Conservation (phyloP, 306 rosid species). For the Prunus padus region DNA sequence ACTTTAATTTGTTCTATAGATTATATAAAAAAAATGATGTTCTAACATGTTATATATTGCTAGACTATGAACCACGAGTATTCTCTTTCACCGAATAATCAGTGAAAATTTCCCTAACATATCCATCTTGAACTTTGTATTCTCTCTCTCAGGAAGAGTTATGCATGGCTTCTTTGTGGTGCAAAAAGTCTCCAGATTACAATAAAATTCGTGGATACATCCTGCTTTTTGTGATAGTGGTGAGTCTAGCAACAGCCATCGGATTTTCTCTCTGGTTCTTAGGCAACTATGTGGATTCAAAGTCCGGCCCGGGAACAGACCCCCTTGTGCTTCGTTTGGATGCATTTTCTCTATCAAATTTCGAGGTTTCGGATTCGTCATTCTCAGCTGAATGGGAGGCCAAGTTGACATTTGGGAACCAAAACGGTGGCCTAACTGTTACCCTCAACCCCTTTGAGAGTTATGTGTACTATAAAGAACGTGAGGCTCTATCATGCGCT, state of each 20-base stretch:
- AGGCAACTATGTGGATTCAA: constrained; percentile 34
- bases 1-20: too few species aligned
- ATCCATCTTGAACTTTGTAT: background rate
- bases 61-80: background rate
- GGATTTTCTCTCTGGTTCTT: constrained; percentile 20
- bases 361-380: constrained; percentile 16
- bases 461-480: constrained; percentile 34
- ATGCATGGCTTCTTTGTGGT: constrained; percentile 25
- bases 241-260: constrained; percentile 13
- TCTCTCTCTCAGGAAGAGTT: background rate
- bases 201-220: constrained; percentile 19
- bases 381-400: constrained; percentile 33
- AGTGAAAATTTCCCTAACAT: background rate
- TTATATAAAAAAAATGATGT: too few species aligned
- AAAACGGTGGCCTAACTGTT: constrained; percentile 35
- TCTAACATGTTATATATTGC: background rate
- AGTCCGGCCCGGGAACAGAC: constrained; percentile 33
- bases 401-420: constrained; percentile 31
- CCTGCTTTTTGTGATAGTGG: constrained; percentile 19
- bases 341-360: constrained; percentile 19
- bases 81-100: background rate
- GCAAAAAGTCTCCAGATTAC: constrained; percentile 9
- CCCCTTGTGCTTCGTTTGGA: constrained; percentile 29
- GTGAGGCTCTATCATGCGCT: constrained; percentile 35
- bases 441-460: constrained; percentile 28